Conservation (phyloP, 192 early-diverging fungal species). For the Coemansia sp. region DNA sequence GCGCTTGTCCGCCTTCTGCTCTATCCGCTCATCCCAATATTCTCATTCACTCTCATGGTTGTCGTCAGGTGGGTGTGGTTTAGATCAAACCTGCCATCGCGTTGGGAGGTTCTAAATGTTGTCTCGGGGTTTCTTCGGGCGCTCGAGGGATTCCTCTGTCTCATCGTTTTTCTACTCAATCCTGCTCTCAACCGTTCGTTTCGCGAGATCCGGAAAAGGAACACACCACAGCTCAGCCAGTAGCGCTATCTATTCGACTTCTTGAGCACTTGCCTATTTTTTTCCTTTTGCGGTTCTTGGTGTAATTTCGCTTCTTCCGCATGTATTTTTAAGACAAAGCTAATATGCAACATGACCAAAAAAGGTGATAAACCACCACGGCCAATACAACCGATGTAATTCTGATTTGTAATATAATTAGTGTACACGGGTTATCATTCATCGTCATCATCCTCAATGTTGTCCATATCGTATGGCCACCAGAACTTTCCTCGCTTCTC, state of each 20-base stretch:
- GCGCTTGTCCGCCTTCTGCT: conserved; percentile 41
- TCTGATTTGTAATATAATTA: background rate
- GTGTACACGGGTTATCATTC: background rate
- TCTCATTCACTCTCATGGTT: conserved; percentile 52
- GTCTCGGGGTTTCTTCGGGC: conserved; percentile 45
- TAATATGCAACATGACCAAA: background rate
- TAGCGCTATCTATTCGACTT: background rate
- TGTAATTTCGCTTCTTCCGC: background rate
- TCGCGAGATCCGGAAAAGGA: conserved; percentile 48
- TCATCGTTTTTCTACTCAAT: conserved; percentile 51
- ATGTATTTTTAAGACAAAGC: conserved; percentile 1
- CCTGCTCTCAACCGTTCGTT: conserved; percentile 51
- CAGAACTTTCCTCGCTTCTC: conserved; percentile 37
- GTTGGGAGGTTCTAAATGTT: conserved; percentile 43
- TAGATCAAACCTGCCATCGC: conserved; percentile 44
- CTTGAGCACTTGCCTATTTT: background rate
- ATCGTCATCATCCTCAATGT: conserved; percentile 17
- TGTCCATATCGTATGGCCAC: conserved; percentile 54
- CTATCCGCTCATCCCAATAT: conserved; percentile 50
- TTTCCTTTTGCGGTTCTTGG: background rate
- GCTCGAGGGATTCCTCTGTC: conserved; percentile 43
- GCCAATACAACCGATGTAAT: background rate
- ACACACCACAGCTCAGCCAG: conserved; percentile 34
- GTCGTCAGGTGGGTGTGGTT: conserved; percentile 55
- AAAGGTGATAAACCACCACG: background rate